These are phyloP conservation scores for Mycocentrospora acerina DNA, from an alignment of 2,329 filamentous ascomycete genomes.

Conservation along the genomic window DNA sequence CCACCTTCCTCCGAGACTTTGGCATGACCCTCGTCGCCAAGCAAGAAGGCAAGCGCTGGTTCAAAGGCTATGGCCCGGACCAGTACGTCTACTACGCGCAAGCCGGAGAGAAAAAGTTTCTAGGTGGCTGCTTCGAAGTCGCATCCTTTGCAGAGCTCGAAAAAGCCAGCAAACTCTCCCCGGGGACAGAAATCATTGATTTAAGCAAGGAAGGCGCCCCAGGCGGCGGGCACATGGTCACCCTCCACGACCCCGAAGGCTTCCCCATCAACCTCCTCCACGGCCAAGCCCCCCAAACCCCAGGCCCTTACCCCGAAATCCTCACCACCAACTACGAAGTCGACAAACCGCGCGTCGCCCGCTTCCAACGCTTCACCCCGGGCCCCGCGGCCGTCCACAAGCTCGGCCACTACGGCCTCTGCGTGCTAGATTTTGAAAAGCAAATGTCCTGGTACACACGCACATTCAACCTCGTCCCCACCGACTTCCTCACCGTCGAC, in stretches of 20 bases:
- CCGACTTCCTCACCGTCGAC: conserved; percentile 46
- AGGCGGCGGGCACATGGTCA: conserved; percentile 56
- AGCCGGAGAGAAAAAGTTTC: conserved; percentile 54
- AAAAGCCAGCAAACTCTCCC: conserved; percentile 48
- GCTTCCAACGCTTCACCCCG: conserved; percentile 55
- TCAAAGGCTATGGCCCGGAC: conserved; percentile 62
- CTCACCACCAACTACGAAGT: conserved; percentile 46
- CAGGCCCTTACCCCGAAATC: conserved; percentile 51
- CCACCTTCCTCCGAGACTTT: conserved; percentile 45
- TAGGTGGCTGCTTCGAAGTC: conserved; percentile 61
- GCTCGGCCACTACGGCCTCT: conserved; percentile 52
- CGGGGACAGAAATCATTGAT: conserved; percentile 53
- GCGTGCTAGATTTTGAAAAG: conserved; percentile 40
- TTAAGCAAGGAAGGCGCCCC: conserved; percentile 48
- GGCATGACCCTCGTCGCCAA: conserved; percentile 39
- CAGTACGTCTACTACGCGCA: conserved; percentile 61
- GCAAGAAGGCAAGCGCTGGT: conserved; percentile 51
- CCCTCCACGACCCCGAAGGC: conserved; percentile 51
- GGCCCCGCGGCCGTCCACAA: conserved; percentile 54
- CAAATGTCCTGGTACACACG: conserved; percentile 49
- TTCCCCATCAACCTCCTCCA: conserved; percentile 61
- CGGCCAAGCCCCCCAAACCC: conserved; percentile 53
- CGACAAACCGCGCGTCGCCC: conserved; percentile 50
- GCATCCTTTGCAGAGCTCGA: conserved; percentile 58
- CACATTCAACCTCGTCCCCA: conserved; percentile 51